Evolutionary conservation across 2,329 filamentous ascomycete species (phyloP).

Genomic region (Didymella keratinophila): DNA sequence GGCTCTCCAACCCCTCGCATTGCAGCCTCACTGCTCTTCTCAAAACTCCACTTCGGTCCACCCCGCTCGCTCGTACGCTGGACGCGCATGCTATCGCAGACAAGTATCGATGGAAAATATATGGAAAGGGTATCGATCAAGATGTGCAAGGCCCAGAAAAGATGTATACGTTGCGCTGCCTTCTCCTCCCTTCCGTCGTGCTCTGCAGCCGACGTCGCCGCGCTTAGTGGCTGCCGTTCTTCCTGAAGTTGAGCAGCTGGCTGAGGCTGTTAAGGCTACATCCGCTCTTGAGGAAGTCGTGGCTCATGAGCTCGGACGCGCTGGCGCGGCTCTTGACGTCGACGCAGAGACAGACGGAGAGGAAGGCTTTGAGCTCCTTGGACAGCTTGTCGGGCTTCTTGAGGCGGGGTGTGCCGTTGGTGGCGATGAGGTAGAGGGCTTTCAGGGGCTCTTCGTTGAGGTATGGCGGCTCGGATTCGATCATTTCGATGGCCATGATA

Average conservation of each 20-base stretch:
- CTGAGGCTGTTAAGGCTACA: conserved; percentile 84
- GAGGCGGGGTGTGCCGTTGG: conserved; percentile 92
- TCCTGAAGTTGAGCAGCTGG: conserved; percentile 83
- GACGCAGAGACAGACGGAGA: conserved; percentile 95
- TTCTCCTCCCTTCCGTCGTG: not conserved
- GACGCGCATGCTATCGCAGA: conserved; percentile 12
- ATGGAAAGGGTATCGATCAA: conserved; percentile 43
- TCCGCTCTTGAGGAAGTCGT: conserved; percentile 94
- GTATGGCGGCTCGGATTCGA: conserved; percentile 97
- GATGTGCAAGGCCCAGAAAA: conserved; percentile 28
- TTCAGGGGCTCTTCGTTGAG: conserved; percentile 98
- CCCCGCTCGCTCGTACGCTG: conserved; percentile 4
- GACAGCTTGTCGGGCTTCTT: conserved; percentile 99
- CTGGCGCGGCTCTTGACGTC: conserved; percentile 95
- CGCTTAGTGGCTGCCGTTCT: conserved; percentile 66
- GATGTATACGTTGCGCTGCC: conserved; percentile 6
- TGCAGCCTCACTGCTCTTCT: not conserved
- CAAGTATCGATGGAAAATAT: conserved; percentile 27
- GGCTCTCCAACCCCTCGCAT: not conserved
- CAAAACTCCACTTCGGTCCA: not conserved
- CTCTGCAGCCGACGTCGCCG: not conserved
- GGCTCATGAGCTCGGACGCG: conserved; percentile 84
- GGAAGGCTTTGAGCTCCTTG: conserved; percentile 96
- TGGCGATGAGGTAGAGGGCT: conserved; percentile 95
- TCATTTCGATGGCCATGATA: conserved; percentile 99